phyloP scores from a whole-genome alignment of 2,329 filamentous ascomycete genomes.

The Talaromyces piceae region DNA sequence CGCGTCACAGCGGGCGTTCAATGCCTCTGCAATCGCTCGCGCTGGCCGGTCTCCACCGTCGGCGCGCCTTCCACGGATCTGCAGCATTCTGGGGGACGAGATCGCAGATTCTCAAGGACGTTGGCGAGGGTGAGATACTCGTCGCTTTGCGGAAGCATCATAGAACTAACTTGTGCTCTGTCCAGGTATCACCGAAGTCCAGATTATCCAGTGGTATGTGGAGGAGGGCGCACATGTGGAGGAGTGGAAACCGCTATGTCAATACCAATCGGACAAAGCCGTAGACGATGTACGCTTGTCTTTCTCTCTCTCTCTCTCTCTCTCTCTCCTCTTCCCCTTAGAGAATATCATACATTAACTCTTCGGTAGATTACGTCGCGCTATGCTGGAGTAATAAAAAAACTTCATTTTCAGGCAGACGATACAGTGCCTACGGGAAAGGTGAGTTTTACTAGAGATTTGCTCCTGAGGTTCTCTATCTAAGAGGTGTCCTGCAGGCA shows the following conservation, averaged over 20 bases:
- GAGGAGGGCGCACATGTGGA: conserved; percentile 91
- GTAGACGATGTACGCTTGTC: conserved; percentile 49
- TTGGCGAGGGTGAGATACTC: conserved; percentile 31
- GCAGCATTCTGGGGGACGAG: conserved; percentile 27
- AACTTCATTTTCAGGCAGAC: conserved; percentile 87
- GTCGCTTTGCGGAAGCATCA: background rate
- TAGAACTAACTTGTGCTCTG: background rate
- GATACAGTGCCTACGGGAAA: conserved; percentile 93
- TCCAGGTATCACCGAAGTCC: conserved; percentile 89
- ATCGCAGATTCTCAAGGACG: conserved; percentile 37
- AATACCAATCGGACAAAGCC: conserved; percentile 97
- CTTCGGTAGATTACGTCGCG: conserved; percentile 77
- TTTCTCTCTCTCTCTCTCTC: too few species aligned
- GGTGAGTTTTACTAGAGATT: conserved; percentile 24
- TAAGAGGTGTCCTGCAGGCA: conserved; percentile 46
- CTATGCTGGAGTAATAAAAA: conserved; percentile 92
- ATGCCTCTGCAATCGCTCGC: conserved; percentile 16
- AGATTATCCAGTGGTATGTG: conserved; percentile 99
- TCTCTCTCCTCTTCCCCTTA: background rate
- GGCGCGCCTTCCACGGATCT: conserved; percentile 30
- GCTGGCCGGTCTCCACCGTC: conserved; percentile 16
- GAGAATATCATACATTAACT: conserved; percentile 1
- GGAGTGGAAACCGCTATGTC: conserved; percentile 95
- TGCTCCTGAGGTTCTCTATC: background rate
- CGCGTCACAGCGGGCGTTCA: conserved; percentile 20